A percentile compares a stretch with the other conserved stretches of the same genome.
Evolutionary conservation across 768 basidiomycete genomes (phyloP).

Genomic region (Lactarius indigo): DNA sequence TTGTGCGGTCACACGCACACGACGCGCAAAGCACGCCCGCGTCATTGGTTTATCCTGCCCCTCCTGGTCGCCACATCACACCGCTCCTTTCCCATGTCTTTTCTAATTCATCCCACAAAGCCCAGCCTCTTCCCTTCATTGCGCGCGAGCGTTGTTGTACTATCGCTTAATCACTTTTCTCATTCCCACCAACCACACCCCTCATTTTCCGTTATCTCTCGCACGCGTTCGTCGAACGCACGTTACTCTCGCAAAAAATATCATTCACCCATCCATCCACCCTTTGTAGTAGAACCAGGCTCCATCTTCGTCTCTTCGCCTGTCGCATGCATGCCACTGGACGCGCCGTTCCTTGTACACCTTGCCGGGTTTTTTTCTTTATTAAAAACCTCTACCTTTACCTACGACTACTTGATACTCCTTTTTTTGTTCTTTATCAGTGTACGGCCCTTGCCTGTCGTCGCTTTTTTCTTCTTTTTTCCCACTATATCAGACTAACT

Average conservation of each 20-base stretch:
- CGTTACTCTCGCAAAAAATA: neutral
- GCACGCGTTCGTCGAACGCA: neutral
- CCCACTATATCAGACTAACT: neutral
- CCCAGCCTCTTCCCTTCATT: neutral
- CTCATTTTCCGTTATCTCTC: neutral
- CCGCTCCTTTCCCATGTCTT: neutral
- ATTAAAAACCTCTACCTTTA: neutral
- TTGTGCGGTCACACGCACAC: neutral
- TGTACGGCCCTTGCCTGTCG: constrained; percentile 1
- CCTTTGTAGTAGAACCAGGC: neutral
- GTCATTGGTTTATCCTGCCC: neutral
- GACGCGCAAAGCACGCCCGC: neutral
- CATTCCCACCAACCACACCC: neutral
- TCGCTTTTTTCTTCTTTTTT: neutral
- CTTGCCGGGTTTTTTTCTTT: neutral
- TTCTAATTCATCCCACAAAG: neutral
- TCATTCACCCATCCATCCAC: neutral
- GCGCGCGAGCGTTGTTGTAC: constrained; percentile 15
- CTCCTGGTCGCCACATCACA: neutral
- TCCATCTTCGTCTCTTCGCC: neutral
- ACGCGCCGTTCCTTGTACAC: constrained; percentile 18
- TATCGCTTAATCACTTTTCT: neutral
- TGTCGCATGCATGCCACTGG: constrained; percentile 6
- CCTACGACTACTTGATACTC: neutral
- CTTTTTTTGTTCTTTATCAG: constrained; percentile 2